phyloP scores from a whole-genome alignment of 75 land plant species.

The Cupressus sempervirens region DNA sequence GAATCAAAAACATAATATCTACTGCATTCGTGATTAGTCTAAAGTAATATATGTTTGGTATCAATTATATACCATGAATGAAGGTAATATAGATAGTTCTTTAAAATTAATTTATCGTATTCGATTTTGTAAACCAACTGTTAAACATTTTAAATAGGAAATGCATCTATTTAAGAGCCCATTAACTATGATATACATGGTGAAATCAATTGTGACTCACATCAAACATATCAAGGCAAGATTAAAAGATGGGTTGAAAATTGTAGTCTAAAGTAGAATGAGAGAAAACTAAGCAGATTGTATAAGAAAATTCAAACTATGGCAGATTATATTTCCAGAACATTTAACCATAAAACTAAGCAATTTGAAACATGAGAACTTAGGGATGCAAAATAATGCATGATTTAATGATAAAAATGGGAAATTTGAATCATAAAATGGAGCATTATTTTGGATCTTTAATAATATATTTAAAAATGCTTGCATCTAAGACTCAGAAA shows the following conservation, averaged over 20 bases:
- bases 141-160: not conserved
- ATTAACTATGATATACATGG: not conserved
- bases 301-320: not conserved
- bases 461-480: no score
- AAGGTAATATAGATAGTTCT: not conserved
- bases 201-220: not conserved
- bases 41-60: not conserved
- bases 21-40: not conserved
- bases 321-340: no score
- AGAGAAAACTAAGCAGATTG: not conserved
- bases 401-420: no score
- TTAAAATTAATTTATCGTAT: not conserved
- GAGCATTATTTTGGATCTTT: no score
- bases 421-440: no score
- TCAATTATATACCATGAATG: not conserved
- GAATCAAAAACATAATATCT: not conserved
- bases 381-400: no score
- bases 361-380: no score
- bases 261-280: not conserved
- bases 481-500: no score
- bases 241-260: not conserved
- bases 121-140: not conserved
- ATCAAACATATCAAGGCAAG: not conserved
- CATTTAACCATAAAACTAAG: no score
- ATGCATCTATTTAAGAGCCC: not conserved